Conservation (phyloP, 2,329 filamentous ascomycete genomes). For the Aureobasidium sp. region DNA sequence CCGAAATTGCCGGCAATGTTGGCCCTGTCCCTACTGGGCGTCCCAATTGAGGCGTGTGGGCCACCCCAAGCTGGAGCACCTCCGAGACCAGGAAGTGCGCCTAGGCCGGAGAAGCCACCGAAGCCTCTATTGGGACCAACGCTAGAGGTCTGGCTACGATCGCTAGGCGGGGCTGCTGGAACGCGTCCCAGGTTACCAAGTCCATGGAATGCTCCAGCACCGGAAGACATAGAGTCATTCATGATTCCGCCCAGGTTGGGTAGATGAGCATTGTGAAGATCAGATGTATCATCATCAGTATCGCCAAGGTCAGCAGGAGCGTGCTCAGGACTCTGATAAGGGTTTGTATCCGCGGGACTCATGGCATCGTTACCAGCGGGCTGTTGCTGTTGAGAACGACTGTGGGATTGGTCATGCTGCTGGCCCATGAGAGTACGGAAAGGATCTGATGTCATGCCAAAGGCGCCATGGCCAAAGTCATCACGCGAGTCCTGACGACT, state of each 20-base stretch:
- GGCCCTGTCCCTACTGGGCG: constrained; percentile 52
- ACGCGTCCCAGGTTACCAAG: constrained; percentile 29
- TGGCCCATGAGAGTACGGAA: constrained; percentile 45
- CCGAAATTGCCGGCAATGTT: constrained; percentile 44
- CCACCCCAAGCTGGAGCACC: constrained; percentile 57
- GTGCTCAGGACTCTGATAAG: constrained; percentile 82
- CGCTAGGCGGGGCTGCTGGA: constrained; percentile 58
- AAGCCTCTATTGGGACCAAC: constrained; percentile 67
- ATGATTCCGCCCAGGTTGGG: constrained; percentile 47
- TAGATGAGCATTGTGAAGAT: constrained; percentile 31
- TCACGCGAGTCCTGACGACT: constrained; percentile 45
- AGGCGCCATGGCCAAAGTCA: constrained; percentile 50
- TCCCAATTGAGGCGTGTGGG: constrained; percentile 62
- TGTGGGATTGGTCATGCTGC: constrained; percentile 47
- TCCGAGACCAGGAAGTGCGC: constrained; percentile 36
- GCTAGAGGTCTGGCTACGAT: constrained; percentile 89
- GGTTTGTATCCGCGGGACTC: constrained; percentile 93
- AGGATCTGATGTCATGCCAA: constrained; percentile 49
- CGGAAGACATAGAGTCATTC: constrained; percentile 17
- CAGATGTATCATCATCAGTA: constrained; percentile 26
- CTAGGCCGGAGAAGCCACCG: constrained; percentile 49
- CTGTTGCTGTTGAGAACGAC: constrained; percentile 29
- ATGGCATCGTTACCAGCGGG: constrained; percentile 54
- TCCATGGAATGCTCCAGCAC: constrained; percentile 23
- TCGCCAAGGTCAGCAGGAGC: constrained; percentile 55